Base-by-base conservation (phyloP, 257 asterid species). In the Lycium barbarum region DNA sequence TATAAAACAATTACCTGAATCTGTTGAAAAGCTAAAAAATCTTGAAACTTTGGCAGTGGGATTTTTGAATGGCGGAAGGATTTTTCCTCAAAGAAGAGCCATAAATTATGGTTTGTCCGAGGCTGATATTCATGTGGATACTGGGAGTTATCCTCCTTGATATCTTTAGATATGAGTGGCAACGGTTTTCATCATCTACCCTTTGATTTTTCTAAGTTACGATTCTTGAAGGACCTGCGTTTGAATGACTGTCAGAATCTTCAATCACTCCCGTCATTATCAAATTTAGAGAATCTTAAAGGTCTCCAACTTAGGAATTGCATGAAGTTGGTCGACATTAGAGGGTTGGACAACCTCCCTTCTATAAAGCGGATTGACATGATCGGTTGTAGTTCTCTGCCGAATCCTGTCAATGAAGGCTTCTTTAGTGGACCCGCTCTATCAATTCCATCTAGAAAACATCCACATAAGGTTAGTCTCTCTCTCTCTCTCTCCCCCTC, bases 171-270 rank as follows among this genome's bases (percentile, higher is more conserved):
- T 36, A 0, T 26, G 33, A 26, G 33, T 26, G 33, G 33, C 33
- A 26, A 26, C 33, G 1, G 33, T 26, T 26, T 67, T 20, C 12
- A 11, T 40, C 14, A 15, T 67, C 74, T 67, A 14, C 49, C 49
- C 12, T 67, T 67, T 67, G 74, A 67, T 67, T 67, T 67, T 67
- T 67, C 49, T 9, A 13, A 14, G 12, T 67, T 67, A 6, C 22
- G 11, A 7, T 6, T 13, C 2, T 7, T 67, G 49, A 2, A 2
- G 0, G 33, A 0, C 0, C 9, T 63, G 40, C 1, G 0, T 63
- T 63, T 63, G 9, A 26, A 0, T 63, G 71, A 63, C 10, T 63
- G 40, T 11, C 6, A 63, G 40, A 26, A 11, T 26, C 17, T 26
- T 26, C 33, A 26, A 26, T 0, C 33, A 26, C 33, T 26, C 1